Evolutionary conservation across 768 basidiomycete species (phyloP).

Genomic region (Xerocomellus intermedius): DNA sequence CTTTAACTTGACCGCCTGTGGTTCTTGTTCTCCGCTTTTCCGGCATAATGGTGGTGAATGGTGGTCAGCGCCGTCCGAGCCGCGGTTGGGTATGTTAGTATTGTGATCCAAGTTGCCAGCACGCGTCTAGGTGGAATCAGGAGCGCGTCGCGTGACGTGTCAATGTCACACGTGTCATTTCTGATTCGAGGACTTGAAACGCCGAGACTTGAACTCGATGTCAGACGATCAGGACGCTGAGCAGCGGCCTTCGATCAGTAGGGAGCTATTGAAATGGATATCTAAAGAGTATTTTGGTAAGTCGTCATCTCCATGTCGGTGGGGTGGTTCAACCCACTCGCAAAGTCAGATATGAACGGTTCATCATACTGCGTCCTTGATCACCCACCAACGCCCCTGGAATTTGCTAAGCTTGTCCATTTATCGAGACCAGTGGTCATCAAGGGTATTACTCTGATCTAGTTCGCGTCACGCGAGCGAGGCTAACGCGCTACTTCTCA

Average conservation of each 20-base stretch:
- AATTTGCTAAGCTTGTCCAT: conserved; percentile 67
- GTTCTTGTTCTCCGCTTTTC: conserved; percentile 25
- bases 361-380: conserved; percentile 47
- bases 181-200: not conserved
- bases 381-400: conserved; percentile 58
- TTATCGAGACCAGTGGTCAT: conserved; percentile 74
- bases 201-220: not conserved
- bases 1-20: conserved; percentile 7
- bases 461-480: not conserved
- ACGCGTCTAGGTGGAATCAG: not conserved
- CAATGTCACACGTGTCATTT: conserved; percentile 16
- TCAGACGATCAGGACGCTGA: conserved; percentile 8
- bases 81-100: not conserved
- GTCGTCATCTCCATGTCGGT: not conserved
- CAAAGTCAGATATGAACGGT: conserved; percentile 57
- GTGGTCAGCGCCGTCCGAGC: not conserved
- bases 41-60: conserved; percentile 14
- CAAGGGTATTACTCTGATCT: conserved; percentile 45
- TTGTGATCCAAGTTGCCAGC: not conserved
- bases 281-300: conserved; percentile 38
- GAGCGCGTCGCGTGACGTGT: conserved; percentile 29
- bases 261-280: conserved; percentile 33
- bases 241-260: conserved; percentile 12
- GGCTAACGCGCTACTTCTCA: conserved; percentile 24
- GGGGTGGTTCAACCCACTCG: not conserved